Conservation (phyloP, 805 yeast species). For the Schizosaccharomyces cryophilus region DNA sequence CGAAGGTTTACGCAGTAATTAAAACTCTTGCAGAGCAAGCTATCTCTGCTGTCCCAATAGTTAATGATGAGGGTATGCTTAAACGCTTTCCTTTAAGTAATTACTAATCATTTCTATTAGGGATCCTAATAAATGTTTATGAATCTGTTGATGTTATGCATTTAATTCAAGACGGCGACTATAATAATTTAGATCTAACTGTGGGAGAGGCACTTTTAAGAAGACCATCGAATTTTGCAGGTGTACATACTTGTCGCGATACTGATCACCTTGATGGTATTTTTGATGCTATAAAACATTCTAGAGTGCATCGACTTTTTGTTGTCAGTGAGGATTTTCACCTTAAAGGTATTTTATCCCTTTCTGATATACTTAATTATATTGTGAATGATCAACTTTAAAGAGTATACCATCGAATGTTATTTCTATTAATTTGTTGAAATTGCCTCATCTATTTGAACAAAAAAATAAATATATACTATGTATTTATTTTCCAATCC, state of each 20-base stretch:
- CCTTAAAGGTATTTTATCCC: conserved; percentile 60
- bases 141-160: conserved; percentile 91
- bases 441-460: too few species aligned
- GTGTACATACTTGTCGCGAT: conserved; percentile 84
- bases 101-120: not conserved
- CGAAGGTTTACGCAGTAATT: conserved; percentile 86
- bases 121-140: conserved; percentile 44
- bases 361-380: conserved; percentile 74
- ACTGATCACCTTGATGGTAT: conserved; percentile 69
- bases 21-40: conserved; percentile 51
- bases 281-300: conserved; percentile 75
- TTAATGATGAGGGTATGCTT: conserved; percentile 39
- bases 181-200: conserved; percentile 65
- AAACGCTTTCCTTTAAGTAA: not conserved
- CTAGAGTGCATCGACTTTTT: conserved; percentile 73
- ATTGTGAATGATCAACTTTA: conserved; percentile 19
- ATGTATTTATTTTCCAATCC: too few species aligned
- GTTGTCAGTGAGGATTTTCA: conserved; percentile 54
- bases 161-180: conserved; percentile 78
- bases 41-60: conserved; percentile 83
- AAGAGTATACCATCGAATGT: not conserved
- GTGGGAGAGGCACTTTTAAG: conserved; percentile 92
- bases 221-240: conserved; percentile 81
- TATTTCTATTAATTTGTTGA: too few species aligned
- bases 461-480: too few species aligned